A percentile compares a stretch with the other conserved stretches of the same genome.
Conservation (phyloP, 164 flowering plant species). For the Liquidambar formosana region DNA sequence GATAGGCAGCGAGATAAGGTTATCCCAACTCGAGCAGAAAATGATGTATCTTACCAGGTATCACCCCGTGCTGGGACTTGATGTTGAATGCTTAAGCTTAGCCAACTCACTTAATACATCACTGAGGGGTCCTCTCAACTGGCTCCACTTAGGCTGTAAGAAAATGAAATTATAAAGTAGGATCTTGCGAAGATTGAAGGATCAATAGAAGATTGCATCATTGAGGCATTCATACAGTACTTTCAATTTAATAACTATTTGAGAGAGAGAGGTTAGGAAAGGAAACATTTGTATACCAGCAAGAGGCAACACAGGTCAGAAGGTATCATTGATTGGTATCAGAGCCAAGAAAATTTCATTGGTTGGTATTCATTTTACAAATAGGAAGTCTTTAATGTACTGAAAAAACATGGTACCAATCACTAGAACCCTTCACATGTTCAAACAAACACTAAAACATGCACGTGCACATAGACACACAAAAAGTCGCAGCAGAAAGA, state of each 20-base stretch:
- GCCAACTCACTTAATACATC: slow-evolving; percentile 43
- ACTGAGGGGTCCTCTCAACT: slow-evolving; percentile 41
- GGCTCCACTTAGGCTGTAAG: slow-evolving; percentile 42
- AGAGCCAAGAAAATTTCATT: neutral
- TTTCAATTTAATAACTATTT: neutral
- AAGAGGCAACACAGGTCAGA: neutral
- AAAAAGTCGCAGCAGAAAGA: too few relatives aligned
- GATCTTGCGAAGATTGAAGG: neutral
- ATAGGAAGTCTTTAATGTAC: too few relatives aligned
- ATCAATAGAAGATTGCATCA: neutral
- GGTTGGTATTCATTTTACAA: too few relatives aligned
- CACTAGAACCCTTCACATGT: too few relatives aligned
- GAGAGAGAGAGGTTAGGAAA: neutral
- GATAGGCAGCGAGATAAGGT: neutral
- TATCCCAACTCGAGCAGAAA: neutral
- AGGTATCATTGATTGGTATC: neutral
- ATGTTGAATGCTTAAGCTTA: slow-evolving; percentile 32
- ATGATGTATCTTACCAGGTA: slow-evolving; percentile 6
- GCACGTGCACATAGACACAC: too few relatives aligned
- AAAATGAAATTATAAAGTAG: neutral
- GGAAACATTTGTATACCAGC: neutral
- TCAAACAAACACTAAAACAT: too few relatives aligned
- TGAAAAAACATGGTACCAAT: too few relatives aligned
- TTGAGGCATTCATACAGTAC: neutral
- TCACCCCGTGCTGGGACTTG: neutral